Conservation (phyloP, 1,284 basidiomycete species). For the Ustilago tritici region DNA sequence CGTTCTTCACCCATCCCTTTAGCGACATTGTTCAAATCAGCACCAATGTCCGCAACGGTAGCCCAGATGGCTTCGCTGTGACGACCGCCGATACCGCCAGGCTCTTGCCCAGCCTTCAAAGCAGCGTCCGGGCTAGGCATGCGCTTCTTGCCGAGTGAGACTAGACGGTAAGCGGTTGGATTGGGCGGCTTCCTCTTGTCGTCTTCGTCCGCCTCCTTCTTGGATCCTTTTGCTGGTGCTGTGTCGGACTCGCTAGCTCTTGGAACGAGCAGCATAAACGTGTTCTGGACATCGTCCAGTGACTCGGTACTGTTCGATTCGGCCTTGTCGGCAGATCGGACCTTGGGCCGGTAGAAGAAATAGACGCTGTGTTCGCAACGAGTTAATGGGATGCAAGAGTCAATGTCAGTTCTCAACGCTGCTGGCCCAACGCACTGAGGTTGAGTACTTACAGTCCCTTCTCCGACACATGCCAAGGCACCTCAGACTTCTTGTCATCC, state of each 20-base stretch:
- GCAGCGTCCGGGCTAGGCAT: constrained; percentile 54
- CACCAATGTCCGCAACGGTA: constrained; percentile 46
- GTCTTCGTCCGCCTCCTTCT: constrained; percentile 19
- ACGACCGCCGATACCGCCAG: constrained; percentile 56
- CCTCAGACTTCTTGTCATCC: constrained; percentile 14
- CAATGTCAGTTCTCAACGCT: not conserved
- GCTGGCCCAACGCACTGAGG: too few relatives aligned
- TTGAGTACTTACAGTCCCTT: constrained; percentile 31
- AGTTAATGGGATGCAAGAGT: too few relatives aligned
- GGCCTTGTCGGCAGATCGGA: constrained; percentile 40
- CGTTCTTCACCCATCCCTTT: constrained; percentile 40
- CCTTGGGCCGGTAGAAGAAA: constrained; percentile 61
- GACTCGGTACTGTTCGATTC: constrained; percentile 30
- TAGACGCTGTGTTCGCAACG: constrained; percentile 29
- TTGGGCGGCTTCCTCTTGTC: constrained; percentile 45
- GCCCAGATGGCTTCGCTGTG: constrained; percentile 59
- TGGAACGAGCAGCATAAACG: constrained; percentile 50
- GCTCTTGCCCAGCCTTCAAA: constrained; percentile 41
- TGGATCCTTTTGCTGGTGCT: constrained; percentile 24
- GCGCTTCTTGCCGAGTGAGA: constrained; percentile 56
- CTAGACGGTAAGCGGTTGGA: constrained; percentile 48
- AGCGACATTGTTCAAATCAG: constrained; percentile 30
- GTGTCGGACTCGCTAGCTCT: constrained; percentile 48
- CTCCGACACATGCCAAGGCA: constrained; percentile 41
- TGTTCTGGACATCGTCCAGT: constrained; percentile 52